phyloP scores from a whole-genome alignment of 169 alveolate species.

The Perkinsus chesapeaki region DNA sequence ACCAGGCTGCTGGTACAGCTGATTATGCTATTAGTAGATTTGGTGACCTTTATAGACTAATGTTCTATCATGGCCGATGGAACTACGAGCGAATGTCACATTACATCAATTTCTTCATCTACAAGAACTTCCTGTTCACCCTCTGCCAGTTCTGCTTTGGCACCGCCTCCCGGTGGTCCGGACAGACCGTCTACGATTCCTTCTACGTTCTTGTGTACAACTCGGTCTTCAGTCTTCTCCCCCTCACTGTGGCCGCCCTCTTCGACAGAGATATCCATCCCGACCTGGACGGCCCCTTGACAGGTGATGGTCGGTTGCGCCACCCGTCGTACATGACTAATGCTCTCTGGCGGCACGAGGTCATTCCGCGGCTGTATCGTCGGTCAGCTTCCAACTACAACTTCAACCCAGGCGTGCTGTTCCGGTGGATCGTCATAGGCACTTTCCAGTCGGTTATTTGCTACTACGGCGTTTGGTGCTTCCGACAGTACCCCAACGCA shows the following conservation, averaged over 20 bases:
- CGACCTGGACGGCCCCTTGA: neutral
- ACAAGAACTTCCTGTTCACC: slow-evolving; percentile 69
- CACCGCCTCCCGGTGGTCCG: slow-evolving; percentile 51
- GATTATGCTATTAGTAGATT: slow-evolving; percentile 72
- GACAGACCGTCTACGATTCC: slow-evolving; percentile 71
- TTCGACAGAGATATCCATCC: slow-evolving; percentile 57
- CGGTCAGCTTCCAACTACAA: neutral
- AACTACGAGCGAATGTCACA: neutral
- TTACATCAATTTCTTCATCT: slow-evolving; percentile 48
- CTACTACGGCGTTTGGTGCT: neutral
- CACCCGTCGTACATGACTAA: neutral
- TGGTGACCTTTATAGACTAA: slow-evolving; percentile 61
- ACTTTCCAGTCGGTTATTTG: neutral
- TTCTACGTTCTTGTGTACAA: slow-evolving; percentile 77
- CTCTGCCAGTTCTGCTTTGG: slow-evolving; percentile 60
- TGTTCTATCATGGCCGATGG: slow-evolving; percentile 70
- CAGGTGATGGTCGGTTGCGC: neutral
- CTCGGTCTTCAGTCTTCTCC: slow-evolving; percentile 63
- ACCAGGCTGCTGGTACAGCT: slow-evolving; percentile 69
- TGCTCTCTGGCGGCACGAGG: neutral
- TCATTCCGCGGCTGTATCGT: neutral
- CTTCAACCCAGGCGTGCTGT: neutral
- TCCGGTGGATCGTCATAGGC: neutral
- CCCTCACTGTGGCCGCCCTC: slow-evolving; percentile 56
- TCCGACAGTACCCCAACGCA: neutral